Base-by-base conservation (phyloP, 2,329 filamentous ascomycete species). In the Cladosporium sp. region DNA sequence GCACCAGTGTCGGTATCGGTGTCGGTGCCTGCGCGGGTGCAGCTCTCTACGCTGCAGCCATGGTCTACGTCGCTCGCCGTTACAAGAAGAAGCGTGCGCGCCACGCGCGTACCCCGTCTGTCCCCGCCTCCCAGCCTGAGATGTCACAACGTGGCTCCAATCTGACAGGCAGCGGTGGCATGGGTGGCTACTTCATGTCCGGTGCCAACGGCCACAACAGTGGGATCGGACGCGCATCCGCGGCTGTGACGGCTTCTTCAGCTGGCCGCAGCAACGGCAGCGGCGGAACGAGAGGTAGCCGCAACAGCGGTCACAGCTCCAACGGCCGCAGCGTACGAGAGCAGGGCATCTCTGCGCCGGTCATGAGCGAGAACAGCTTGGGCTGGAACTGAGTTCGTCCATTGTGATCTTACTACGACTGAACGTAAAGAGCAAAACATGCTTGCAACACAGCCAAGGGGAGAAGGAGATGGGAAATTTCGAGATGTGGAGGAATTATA, bases 311-410 rank as follows among this genome's bases (percentile, higher is more conserved):
- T 72, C 87, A 89, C 64, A 93, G 91, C 76, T 90, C 90, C 70
- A 86, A 88, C 67, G 85, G 83, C 70, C 85, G 85, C 59, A 89
- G 84, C 70, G 84, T 86, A 64, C 81, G 89, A 68, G 89, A 88
- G 64, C 85, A 88, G 74, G 86, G 89, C 79, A 97, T 97, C 77
- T 96, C 91, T 68, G 91, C 92, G 37, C 93, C 93, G 3, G 91
- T 97, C 69, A 93, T 93, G 78, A 90, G 93, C 3, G 93, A 96
- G 82, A 97, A 97, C 84, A 96, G 92, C 61, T 86, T 97, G 70
- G 93, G 93, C 73, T 97, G 93, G 93, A 96, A 96, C 83, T 97
- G 85, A 88, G 53, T 23, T 46, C 40, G 40, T 46, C 40, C 40
- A 46, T 46, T 46, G 40, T 46, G 40, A 46, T 46, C 40, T 46